Evolutionary conservation across 441 rosid genomes (phyloP), one percentile per base, ranked within the genome.

Genomic region (Erysimum pusillum): DNA sequence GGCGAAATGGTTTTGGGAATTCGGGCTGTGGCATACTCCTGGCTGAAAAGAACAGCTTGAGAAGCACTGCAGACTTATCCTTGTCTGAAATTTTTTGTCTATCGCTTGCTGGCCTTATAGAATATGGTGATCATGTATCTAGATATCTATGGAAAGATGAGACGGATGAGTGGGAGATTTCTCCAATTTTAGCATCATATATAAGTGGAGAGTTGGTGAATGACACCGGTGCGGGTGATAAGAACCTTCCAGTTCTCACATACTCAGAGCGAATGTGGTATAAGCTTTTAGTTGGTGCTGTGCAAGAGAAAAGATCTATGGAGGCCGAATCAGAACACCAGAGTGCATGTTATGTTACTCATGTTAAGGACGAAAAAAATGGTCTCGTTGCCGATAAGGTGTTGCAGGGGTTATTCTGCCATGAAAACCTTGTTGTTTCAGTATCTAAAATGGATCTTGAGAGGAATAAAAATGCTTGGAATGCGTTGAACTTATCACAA

Each of bases 91-190:
- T 86, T 66, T 93, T 96, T 79, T 90, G 87, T 65, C 69, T 90
- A 65, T 88, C 97, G 72, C 87, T 93, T 56, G 88, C 91, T 39
- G 95, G 91, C 75, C 91, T 96, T 79, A 79, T 90, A 71, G 91
- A 89, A 82, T 84, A 88, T 75, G 91, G 91, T 76, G 91, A 89
- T 80, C 97, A 87, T 67, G 81, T 89, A 62, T 87, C 82, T 63
- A 79, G 84, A 83, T 83, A 83, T 81, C 73, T 90, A 41, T 81
- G 87, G 80, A 83, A 79, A 82, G 84, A 70, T 75, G 87, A 84
- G 73, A 66, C 44, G 7, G 72, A 65, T 69, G 80, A 84, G 59
- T 75, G 80, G 70, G 79, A 86, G 79, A 77, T 81, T 69, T 45
- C 61, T 48, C 83, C 86, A 68, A 52, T 78, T 63, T 77, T 80